phyloP scores from a whole-genome alignment of 2,329 filamentous ascomycete species.

The Trichoderma asperellum region DNA sequence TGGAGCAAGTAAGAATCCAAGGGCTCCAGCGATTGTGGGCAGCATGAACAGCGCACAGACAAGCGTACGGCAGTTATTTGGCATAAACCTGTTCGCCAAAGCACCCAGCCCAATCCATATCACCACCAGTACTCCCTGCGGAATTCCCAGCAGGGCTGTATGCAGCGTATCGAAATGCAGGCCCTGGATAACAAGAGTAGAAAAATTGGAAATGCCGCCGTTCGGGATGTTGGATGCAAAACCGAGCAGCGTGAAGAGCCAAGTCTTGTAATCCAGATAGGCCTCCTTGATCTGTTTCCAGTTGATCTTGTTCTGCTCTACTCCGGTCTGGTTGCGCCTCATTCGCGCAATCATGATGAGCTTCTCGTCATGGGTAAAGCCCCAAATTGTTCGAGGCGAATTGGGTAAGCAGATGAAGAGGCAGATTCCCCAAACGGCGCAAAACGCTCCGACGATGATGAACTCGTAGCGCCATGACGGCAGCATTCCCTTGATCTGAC shows the following conservation, averaged over 20 bases:
- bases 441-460: conserved; percentile 63
- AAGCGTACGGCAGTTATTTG: conserved; percentile 53
- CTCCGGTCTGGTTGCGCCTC: conserved; percentile 60
- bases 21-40: conserved; percentile 62
- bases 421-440: conserved; percentile 61
- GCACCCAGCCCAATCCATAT: conserved; percentile 49
- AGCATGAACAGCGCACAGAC: conserved; percentile 60
- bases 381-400: conserved; percentile 57
- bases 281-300: conserved; percentile 59
- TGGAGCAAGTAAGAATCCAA: conserved; percentile 60
- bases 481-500: conserved; percentile 60
- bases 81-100: conserved; percentile 45
- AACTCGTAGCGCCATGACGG: conserved; percentile 71
- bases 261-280: conserved; percentile 61
- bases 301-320: conserved; percentile 61
- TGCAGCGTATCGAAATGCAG: conserved; percentile 54
- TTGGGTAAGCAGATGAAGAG: conserved; percentile 62
- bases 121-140: conserved; percentile 44
- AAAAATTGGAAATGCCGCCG: conserved; percentile 64
- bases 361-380: conserved; percentile 55
- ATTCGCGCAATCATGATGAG: conserved; percentile 60
- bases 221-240: conserved; percentile 59
- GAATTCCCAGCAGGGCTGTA: conserved; percentile 46
- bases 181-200: conserved; percentile 62
- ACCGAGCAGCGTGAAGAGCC: conserved; percentile 60